Evolutionary conservation across 169 alveolate species (phyloP), one percentile per base, ranked within the genome.

Genomic region (Eimeria maxima): DNA sequence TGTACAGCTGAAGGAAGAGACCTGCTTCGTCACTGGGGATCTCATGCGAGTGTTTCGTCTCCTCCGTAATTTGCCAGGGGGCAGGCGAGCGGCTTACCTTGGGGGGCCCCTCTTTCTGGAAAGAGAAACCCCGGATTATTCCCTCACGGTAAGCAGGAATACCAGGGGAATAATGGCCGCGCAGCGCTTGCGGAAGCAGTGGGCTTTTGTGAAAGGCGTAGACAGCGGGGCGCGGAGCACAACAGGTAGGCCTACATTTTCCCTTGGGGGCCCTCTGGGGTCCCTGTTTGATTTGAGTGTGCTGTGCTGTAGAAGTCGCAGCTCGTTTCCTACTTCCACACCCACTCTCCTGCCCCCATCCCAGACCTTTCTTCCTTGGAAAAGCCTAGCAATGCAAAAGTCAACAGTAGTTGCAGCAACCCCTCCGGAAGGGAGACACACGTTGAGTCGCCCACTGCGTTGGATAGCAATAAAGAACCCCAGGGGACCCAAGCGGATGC

Each of bases 331-430:
- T 84, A 84, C 55, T 84, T 55, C 57, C 92, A 84, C 45, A 84
- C 92, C 27, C 92, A 84, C 76, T 84, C 92, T 24, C 92, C 92
- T 11, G 92, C 92, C 18, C 92, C 92, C 76, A 84, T 84, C 57
- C 92, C 92, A 33, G 92, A 84, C 27, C 55, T 84, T 16, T 84
- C 92, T 55, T 53, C 60, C 22, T 33, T 84, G 71, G 78, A 81
- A 29, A 55, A 47, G 65, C n/a, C 50, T 42, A 53, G 60, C 60
- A 57, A 60, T 16, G 42, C 92, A 24, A 53, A 89, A 27, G 81
- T 69, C 84, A 91, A 88, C 42, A 93, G 95, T 73, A 89, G 90
- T 81, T 78, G 90, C 71, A 95, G 73, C 71, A 95, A 57, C 95
- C 94, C 29, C 73, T 87, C 67, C 95, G 76, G 57, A 42, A 20